Percentiles rank a stretch among this genome's conserved stretches.
Conservation (phyloP, 2,329 filamentous ascomycete genomes). For the Microdochium bolleyi region DNA sequence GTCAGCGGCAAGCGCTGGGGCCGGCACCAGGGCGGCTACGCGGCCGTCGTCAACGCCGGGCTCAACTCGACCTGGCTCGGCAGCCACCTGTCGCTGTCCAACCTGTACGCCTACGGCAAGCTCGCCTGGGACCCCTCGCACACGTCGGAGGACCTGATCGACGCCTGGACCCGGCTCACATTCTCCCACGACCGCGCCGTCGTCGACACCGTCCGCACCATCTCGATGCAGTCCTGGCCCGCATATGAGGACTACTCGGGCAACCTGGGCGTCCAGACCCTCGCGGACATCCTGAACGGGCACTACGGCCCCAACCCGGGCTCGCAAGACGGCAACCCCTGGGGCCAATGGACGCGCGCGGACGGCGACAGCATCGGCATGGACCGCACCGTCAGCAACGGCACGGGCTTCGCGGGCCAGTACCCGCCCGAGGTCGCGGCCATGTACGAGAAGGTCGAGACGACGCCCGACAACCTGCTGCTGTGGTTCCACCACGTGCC, state of each 20-base stretch:
- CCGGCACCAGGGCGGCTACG: constrained; percentile 50
- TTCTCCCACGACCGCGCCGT: constrained; percentile 49
- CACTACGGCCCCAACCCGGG: constrained; percentile 63
- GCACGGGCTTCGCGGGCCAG: constrained; percentile 57
- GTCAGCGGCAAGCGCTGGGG: constrained; percentile 52
- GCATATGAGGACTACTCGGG: constrained; percentile 65
- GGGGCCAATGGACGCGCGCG: constrained; percentile 67
- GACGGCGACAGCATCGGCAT: constrained; percentile 54
- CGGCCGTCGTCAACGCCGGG: constrained; percentile 61
- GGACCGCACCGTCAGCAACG: constrained; percentile 62
- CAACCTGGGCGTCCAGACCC: constrained; percentile 61
- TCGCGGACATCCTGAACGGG: constrained; percentile 58
- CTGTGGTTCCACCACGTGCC: constrained; percentile 71
- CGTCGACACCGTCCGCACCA: constrained; percentile 48
- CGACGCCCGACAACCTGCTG: constrained; percentile 59
- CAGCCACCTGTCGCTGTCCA: constrained; percentile 62
- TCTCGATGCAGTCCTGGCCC: constrained; percentile 63
- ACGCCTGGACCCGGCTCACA: constrained; percentile 62
- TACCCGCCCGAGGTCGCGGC: constrained; percentile 54
- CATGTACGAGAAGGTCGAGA: constrained; percentile 50
- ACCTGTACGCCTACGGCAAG: constrained; percentile 61
- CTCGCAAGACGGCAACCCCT: constrained; percentile 58
- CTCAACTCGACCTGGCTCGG: constrained; percentile 61
- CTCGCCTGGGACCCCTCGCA: constrained; percentile 55
- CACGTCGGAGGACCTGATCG: constrained; percentile 40